These are phyloP conservation scores for Pachyrhizus erosus DNA, from an alignment of 306 rosid species.

Conservation along the genomic window DNA sequence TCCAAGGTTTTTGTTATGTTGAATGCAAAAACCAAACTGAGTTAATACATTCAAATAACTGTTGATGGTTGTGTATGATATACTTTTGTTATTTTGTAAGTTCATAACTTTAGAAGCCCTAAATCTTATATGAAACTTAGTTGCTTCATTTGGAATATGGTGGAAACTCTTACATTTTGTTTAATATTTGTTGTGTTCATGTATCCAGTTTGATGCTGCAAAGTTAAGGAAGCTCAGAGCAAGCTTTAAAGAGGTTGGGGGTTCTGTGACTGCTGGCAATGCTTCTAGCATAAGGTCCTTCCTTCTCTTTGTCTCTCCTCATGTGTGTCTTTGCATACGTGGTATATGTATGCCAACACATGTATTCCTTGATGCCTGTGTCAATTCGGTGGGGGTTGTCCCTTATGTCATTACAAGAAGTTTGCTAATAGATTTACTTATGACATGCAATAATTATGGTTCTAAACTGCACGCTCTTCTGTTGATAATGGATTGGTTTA, in stretches of 20 bases:
- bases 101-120: slow-evolving; percentile 34
- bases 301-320: slow-evolving; percentile 30
- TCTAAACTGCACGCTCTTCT: slow-evolving; percentile 31
- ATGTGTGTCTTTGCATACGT: background rate
- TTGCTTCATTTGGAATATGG: slow-evolving; percentile 27
- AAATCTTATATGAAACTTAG: slow-evolving; percentile 33
- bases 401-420: background rate
- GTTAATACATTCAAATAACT: slow-evolving; percentile 7
- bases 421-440: background rate
- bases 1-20: slow-evolving; percentile 19
- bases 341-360: background rate
- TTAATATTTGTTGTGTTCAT: slow-evolving; percentile 28
- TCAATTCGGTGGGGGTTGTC: slow-evolving; percentile 10
- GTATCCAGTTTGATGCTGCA: slow-evolving; percentile 81
- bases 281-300: slow-evolving; percentile 82
- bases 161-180: slow-evolving; percentile 16
- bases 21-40: slow-evolving; percentile 28
- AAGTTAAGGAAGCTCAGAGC: slow-evolving; percentile 83
- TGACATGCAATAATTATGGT: slow-evolving; percentile 31
- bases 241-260: slow-evolving; percentile 80
- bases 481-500: slow-evolving; percentile 41
- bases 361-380: slow-evolving; percentile 11
- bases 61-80: slow-evolving; percentile 5
- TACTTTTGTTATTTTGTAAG: slow-evolving; percentile 17
- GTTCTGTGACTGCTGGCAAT: slow-evolving; percentile 94